Percentiles rank a stretch among this genome's conserved stretches.
Conservation (phyloP, 192 early-diverging fungal species). For the Linnemannia zychae region DNA sequence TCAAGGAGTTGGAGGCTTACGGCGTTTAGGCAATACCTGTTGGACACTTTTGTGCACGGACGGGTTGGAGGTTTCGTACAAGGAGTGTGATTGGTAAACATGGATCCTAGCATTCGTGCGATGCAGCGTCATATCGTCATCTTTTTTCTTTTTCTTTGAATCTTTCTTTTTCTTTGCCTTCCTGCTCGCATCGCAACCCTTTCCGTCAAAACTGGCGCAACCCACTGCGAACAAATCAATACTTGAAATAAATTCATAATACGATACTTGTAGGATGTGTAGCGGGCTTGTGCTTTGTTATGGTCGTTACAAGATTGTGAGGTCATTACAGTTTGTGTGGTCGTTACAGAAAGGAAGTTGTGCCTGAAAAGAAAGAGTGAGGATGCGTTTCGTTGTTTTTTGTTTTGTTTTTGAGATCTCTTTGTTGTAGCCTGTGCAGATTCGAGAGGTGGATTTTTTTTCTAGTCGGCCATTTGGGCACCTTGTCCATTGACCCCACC, state of each 20-base stretch:
- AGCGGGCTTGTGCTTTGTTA: neutral
- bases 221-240: neutral
- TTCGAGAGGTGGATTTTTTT: neutral
- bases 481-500: neutral
- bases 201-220: no score
- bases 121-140: neutral
- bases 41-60: neutral
- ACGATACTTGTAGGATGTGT: neutral
- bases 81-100: no score
- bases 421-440: no score
- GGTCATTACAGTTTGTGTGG: neutral
- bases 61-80: neutral
- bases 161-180: slow-evolving; percentile 1
- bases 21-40: slow-evolving; percentile 14
- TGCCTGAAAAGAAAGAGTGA: neutral
- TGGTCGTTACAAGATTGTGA: neutral
- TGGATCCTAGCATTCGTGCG: no score
- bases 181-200: neutral
- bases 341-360: neutral
- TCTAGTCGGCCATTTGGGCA: neutral
- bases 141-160: slow-evolving; percentile 8
- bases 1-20: slow-evolving; percentile 41
- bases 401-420: neutral
- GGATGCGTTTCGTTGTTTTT: neutral
- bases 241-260: neutral